Base-by-base conservation (phyloP, 495 filamentous ascomycete genomes). In the Aspergillus baeticus region DNA sequence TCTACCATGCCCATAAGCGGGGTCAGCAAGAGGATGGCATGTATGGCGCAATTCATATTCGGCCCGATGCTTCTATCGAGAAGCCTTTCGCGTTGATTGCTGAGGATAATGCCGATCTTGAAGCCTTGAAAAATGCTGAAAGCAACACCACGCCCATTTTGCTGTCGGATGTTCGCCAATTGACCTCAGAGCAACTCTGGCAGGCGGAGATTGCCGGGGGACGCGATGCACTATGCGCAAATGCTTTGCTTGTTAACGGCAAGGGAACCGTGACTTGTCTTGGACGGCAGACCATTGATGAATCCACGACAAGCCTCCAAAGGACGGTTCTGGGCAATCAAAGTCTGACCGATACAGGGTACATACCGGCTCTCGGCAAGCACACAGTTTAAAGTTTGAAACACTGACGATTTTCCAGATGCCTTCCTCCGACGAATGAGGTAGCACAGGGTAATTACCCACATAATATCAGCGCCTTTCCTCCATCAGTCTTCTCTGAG, bases 171-270 rank as follows among this genome's bases (percentile, higher is more conserved):
- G 81, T 78, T 76, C 75, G 71, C 20, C 71, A 79, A 39, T 66
- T 77, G 34, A 81, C 77, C 0, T 81, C 81, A 0, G 61, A 73
- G 18, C 69, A 83, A 48, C 61, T 77, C 15, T 76, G 68, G 70
- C 36, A 57, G 11, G 68, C 61, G 1, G 68, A 80, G 55, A 49
- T 68, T 10, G 66, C 63, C 13, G 72, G 76, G 17, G 67, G 73
- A 2, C 57, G 77, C 17, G 77, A 81, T 57, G 45, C 38, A 13
- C 39, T 51, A 33, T 69, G 46, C 59, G 72, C 70, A 23, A 81
- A 84, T 62, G 75, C 76, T 31, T 63, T 84, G 6, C 67, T 86
- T 11, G 67, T 86, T 39, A 84, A 86, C 56, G 81, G 83, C 13
- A 78, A 81, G 61, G 83, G 82, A 6, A 72, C 69, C 2, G 71